These are phyloP conservation scores for Amorphotheca resinae DNA, from an alignment of 495 filamentous ascomycete genomes.

Conservation along the genomic window DNA sequence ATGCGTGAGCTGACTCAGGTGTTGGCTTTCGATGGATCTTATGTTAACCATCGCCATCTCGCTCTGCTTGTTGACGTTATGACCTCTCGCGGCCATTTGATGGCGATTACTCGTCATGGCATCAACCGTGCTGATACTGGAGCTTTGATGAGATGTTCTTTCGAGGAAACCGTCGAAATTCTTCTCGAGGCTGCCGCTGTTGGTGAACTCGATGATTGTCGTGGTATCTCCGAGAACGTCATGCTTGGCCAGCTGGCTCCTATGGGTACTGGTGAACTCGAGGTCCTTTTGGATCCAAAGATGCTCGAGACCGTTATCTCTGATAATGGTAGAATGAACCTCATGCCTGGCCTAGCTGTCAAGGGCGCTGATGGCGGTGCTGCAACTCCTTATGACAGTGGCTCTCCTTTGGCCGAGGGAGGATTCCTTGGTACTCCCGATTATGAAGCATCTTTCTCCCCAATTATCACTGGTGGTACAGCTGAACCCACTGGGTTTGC, in stretches of 20 bases:
- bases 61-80: conserved; percentile 96
- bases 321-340: conserved; percentile 68
- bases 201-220: conserved; percentile 93
- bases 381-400: conserved; percentile 87
- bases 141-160: conserved; percentile 97
- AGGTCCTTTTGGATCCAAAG: conserved; percentile 81
- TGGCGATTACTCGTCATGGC: conserved; percentile 93
- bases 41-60: conserved; percentile 97
- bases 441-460: conserved; percentile 76
- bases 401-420: conserved; percentile 74
- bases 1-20: conserved; percentile 81
- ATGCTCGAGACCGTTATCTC: conserved; percentile 93
- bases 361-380: conserved; percentile 71
- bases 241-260: conserved; percentile 96
- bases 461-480: conserved; percentile 63
- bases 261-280: conserved; percentile 89
- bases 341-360: conserved; percentile 61
- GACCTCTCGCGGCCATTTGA: conserved; percentile 85
- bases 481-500: conserved; percentile 65
- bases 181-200: conserved; percentile 85
- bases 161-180: conserved; percentile 99
- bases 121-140: conserved; percentile 97
- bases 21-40: conserved; percentile 93
- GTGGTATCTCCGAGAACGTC: conserved; percentile 95
- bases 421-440: conserved; percentile 65